Base-by-base conservation (phyloP, 2,329 filamentous ascomycete genomes). In the Fusarium tuaranense region DNA sequence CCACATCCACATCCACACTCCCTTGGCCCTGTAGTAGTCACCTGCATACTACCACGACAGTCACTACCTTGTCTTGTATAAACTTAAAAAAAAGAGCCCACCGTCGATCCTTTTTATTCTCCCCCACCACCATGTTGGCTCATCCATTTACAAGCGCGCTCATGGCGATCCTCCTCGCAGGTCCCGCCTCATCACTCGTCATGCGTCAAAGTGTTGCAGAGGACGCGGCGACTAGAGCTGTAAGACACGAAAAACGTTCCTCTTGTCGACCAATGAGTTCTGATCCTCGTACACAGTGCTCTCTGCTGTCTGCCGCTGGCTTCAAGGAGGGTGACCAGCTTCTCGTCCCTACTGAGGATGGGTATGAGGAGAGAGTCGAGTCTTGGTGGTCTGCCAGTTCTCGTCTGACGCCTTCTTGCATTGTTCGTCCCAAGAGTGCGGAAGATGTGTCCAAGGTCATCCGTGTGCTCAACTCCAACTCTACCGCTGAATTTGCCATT, bases 401-500 rank as follows among this genome's bases (percentile, higher is more conserved):
- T 16, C 78, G 78, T 7, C 72, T 78, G 60, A 72, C 70, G 2
- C 73, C 79, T 0, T 78, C 77, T 73, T 78, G 78, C 70, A 75
- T 82, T 62, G 74, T 81, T 18, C 65, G 76, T 30, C 80, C 79
- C 20, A 59, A 69, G 22, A 73, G 64, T 14, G 67, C 77, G 10
- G 32, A 68, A 38, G 75, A 81, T 32, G 79, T 81, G 36, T 74
- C 77, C 5, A 64, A 51, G n/a, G 70, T 80, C 12, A 70, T 73
- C 10, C 65, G 59, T 22, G 55, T 74, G 20, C 48, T 80, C 38
- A 55, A 38, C 16, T 39, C 48, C 38, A 64, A 74, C 10, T 44
- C 69, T n/a, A 74, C 13, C 73, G 75, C 66, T 71, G 53, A 77
- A 12, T 80, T 81, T 62, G 79, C 80, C 10, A 74, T 81, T 32